A percentile compares a stretch with the other conserved stretches of the same genome.
Evolutionary conservation across 352 stramenopile species (phyloP).

Genomic region (Phytophthora cryptogea): DNA sequence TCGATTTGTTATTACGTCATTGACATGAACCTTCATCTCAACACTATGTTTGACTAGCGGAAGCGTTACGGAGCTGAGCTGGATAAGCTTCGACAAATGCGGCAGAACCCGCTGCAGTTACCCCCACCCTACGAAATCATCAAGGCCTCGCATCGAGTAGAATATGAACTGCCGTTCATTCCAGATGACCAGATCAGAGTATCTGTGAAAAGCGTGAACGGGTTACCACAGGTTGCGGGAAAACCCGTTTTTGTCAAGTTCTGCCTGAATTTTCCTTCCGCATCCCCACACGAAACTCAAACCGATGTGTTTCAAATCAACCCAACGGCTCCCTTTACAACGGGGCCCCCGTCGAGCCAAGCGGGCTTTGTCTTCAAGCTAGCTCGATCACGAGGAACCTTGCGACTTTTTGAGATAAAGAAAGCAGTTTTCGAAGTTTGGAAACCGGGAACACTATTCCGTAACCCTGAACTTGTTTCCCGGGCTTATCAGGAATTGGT

Average conservation of each 20-base stretch:
- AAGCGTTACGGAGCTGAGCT: constrained; percentile 65
- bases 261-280: constrained; percentile 69
- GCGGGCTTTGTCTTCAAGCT: constrained; percentile 54
- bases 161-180: constrained; percentile 51
- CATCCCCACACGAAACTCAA: constrained; percentile 61
- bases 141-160: constrained; percentile 39
- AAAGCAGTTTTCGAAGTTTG: constrained; percentile 83
- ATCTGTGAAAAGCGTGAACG: constrained; percentile 50
- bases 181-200: constrained; percentile 60
- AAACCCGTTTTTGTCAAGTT: constrained; percentile 78
- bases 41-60: constrained; percentile 32
- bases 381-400: constrained; percentile 60
- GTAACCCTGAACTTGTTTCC: constrained; percentile 68
- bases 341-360: constrained; percentile 24
- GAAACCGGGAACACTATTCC: constrained; percentile 60
- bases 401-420: constrained; percentile 83
- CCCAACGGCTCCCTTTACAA: constrained; percentile 32
- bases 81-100: constrained; percentile 53
- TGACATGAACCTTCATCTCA: neutral
- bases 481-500: constrained; percentile 73
- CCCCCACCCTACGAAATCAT: constrained; percentile 55
- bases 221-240: constrained; percentile 40
- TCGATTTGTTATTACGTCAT: neutral
- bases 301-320: constrained; percentile 47
- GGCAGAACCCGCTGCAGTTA: constrained; percentile 50